phyloP scores from a whole-genome alignment of 345 rosid genomes.

The Eutrema japonicum region DNA sequence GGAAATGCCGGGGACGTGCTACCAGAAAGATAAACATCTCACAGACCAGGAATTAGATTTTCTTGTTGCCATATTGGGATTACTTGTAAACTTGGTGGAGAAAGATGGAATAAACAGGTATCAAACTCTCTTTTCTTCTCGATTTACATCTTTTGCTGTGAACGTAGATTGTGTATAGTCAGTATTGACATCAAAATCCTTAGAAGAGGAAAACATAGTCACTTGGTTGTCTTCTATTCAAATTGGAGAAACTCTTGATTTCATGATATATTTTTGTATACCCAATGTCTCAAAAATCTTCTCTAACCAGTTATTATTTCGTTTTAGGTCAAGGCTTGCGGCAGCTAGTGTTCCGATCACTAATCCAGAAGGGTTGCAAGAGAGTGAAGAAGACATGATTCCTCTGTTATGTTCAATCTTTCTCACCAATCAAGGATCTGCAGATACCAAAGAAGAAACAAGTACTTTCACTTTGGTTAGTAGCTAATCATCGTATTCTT shows the following conservation, averaged over 20 bases:
- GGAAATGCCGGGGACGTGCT: slow-evolving; percentile 44
- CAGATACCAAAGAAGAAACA: slow-evolving; percentile 64
- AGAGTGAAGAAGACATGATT: slow-evolving; percentile 63
- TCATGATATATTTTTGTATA: background rate
- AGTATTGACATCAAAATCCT: background rate
- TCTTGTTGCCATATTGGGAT: slow-evolving; percentile 93
- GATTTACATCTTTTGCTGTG: slow-evolving; percentile 4
- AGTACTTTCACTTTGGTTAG: slow-evolving; percentile 63
- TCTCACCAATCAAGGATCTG: slow-evolving; percentile 73
- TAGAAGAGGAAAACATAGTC: slow-evolving; percentile 11
- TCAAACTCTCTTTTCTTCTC: slow-evolving; percentile 3
- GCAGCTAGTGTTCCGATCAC: slow-evolving; percentile 61
- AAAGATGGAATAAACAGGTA: slow-evolving; percentile 91
- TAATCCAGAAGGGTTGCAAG: slow-evolving; percentile 54
- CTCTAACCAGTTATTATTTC: background rate
- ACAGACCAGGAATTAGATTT: slow-evolving; percentile 91
- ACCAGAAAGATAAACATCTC: slow-evolving; percentile 56
- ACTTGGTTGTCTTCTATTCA: background rate
- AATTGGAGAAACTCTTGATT: background rate
- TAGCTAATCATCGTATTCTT: slow-evolving; percentile 12
- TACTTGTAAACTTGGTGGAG: slow-evolving; percentile 93
- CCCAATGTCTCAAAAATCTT: background rate
- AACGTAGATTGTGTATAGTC: background rate
- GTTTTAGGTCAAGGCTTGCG: slow-evolving; percentile 76
- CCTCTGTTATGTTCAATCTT: slow-evolving; percentile 84